Conservation (phyloP, 805 yeast species). For the Scheffersomyces spartinae region DNA sequence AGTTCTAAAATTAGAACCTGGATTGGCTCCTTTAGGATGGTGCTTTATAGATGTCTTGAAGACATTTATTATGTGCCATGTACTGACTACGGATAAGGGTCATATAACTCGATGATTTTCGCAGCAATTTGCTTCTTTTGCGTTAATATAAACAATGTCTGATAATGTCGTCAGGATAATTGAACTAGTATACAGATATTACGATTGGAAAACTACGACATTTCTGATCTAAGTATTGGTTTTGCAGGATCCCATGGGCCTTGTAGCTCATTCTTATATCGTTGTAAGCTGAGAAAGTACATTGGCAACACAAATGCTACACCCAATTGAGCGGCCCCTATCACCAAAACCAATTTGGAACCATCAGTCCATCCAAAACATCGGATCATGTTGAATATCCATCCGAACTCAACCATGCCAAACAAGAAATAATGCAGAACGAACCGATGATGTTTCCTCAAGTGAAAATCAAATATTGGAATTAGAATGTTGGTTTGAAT, state of each 20-base stretch:
- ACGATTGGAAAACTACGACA: too few species aligned
- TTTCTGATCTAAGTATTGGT: too few species aligned
- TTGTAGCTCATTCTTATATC: conserved; percentile 73
- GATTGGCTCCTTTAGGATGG: too few species aligned
- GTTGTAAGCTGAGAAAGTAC: conserved; percentile 60
- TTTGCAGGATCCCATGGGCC: conserved; percentile 93
- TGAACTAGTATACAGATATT: too few species aligned
- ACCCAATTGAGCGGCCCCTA: conserved; percentile 41
- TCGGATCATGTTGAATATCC: conserved; percentile 13
- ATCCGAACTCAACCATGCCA: conserved; percentile 9
- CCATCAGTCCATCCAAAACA: conserved; percentile 17
- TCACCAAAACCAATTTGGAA: conserved; percentile 20
- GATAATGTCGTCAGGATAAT: too few species aligned
- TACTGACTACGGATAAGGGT: too few species aligned
- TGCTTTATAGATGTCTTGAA: too few species aligned
- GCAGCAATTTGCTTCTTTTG: too few species aligned
- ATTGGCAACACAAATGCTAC: conserved; percentile 53
- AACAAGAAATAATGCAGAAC: conserved; percentile 12
- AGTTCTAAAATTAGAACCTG: too few species aligned
- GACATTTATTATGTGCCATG: too few species aligned
- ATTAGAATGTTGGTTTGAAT: conserved; percentile 61
- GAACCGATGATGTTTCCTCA: conserved; percentile 30
- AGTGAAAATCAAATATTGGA: conserved; percentile 57
- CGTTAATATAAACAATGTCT: too few species aligned
- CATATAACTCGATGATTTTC: too few species aligned